Conservation (phyloP, 75 land plant genomes). For the Cryptomeria japonica region DNA sequence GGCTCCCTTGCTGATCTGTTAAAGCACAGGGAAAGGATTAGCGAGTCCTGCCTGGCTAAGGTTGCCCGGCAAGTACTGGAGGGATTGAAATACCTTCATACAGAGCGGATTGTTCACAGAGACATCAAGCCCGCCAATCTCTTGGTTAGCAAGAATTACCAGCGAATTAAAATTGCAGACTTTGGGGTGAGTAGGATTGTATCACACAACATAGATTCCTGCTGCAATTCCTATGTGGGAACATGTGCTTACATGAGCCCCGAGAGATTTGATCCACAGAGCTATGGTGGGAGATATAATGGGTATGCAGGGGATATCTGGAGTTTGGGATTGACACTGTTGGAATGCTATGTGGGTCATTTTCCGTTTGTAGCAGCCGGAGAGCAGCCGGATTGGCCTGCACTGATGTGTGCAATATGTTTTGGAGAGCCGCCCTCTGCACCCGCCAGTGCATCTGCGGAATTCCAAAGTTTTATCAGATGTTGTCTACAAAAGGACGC, state of each 20-base stretch:
- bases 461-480: too few species aligned
- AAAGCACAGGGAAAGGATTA: constrained; percentile 11
- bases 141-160: constrained; percentile 34
- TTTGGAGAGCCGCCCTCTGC: constrained; percentile 21
- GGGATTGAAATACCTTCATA: constrained; percentile 60
- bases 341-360: constrained; percentile 60
- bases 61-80: constrained; percentile 43
- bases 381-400: constrained; percentile 73
- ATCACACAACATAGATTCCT: constrained; percentile 40
- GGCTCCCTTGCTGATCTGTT: constrained; percentile 43
- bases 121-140: constrained; percentile 75
- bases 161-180: constrained; percentile 67
- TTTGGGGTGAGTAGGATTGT: constrained; percentile 74
- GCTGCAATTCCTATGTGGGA: constrained; percentile 65
- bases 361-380: constrained; percentile 61
- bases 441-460: too few species aligned
- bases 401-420: constrained; percentile 74
- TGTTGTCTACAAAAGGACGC: too few species aligned
- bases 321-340: constrained; percentile 59
- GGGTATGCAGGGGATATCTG: constrained; percentile 70
- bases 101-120: constrained; percentile 59
- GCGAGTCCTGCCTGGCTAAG: constrained; percentile 27
- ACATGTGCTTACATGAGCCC: constrained; percentile 90
- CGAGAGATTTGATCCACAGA: constrained; percentile 71
- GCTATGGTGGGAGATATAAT: constrained; percentile 49